Percentiles rank a stretch among this genome's conserved stretches.
phyloP scores from a whole-genome alignment of 306 rosid species.

The Neltuma alba region DNA sequence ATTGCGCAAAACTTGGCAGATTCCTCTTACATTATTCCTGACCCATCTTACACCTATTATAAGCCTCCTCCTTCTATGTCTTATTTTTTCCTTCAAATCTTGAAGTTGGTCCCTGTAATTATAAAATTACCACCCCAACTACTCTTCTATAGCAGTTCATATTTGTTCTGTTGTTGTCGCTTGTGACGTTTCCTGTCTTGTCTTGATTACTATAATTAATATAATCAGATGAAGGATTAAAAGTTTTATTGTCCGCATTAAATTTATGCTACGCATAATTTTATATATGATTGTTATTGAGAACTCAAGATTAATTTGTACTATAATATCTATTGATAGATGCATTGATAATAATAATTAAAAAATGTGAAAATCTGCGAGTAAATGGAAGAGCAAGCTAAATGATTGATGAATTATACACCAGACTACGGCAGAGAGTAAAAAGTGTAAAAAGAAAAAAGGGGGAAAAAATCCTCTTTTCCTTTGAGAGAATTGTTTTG shows the following conservation, averaged over 20 bases:
- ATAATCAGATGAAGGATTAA: neutral
- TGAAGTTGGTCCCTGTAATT: slow-evolving; percentile 53
- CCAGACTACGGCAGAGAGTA: neutral
- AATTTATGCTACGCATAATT: neutral
- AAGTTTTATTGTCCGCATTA: neutral
- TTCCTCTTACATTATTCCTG: slow-evolving; percentile 76
- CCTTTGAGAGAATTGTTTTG: neutral
- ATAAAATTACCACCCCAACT: neutral
- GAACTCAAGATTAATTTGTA: too few relatives aligned
- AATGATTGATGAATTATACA: neutral
- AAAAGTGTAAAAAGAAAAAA: too few relatives aligned
- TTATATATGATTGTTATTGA: too few relatives aligned
- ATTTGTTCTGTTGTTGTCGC: neutral
- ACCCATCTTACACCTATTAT: slow-evolving; percentile 32
- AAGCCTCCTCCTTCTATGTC: slow-evolving; percentile 48
- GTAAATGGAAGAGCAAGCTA: neutral
- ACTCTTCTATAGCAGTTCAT: too few relatives aligned
- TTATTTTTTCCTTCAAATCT: slow-evolving; percentile 50
- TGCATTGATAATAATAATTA: neutral
- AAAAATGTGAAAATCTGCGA: neutral
- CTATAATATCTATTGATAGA: neutral
- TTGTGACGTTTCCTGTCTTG: neutral
- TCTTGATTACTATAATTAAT: neutral
- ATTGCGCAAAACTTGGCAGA: slow-evolving; percentile 67
- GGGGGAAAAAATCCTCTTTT: neutral